These are phyloP conservation scores for Cucumis melo DNA, from an alignment of 306 rosid genomes.

Conservation along the genomic window DNA sequence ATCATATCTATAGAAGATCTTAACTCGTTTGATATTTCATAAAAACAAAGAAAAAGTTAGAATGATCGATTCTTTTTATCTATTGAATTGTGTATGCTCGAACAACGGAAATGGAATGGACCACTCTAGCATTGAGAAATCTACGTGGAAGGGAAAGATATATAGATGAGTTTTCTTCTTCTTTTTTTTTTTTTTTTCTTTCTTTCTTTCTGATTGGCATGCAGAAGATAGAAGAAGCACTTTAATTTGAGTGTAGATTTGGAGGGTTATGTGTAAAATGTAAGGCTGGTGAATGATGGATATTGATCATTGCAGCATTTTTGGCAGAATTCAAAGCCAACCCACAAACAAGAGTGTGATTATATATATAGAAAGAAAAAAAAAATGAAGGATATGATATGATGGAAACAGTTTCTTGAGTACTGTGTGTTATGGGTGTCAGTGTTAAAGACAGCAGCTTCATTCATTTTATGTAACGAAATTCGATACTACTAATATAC, in stretches of 20 bases:
- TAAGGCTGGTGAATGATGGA: not conserved
- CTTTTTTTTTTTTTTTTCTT: too few species aligned
- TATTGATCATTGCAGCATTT: not conserved
- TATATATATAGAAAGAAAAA: not conserved
- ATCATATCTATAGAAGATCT: too few species aligned
- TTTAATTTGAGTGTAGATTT: not conserved
- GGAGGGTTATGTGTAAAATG: not conserved
- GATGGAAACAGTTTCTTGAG: conserved; percentile 3
- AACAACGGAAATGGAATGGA: not conserved
- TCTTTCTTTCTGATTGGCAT: not conserved
- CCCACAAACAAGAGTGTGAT: not conserved
- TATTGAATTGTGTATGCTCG: not conserved
- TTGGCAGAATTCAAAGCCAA: not conserved
- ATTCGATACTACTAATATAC: not conserved
- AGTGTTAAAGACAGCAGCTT: not conserved
- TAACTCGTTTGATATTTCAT: too few species aligned
- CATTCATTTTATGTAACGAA: conserved; percentile 5
- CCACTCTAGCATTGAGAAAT: not conserved
- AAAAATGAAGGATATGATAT: not conserved
- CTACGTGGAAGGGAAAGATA: too few species aligned
- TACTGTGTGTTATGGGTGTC: conserved; percentile 5
- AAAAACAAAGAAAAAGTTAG: too few species aligned
- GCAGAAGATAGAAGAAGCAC: not conserved
- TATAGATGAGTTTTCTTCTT: not conserved
- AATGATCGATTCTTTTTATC: too few species aligned